Conservation (phyloP, 139 green algal genomes). For the Chlorella sp. region DNA sequence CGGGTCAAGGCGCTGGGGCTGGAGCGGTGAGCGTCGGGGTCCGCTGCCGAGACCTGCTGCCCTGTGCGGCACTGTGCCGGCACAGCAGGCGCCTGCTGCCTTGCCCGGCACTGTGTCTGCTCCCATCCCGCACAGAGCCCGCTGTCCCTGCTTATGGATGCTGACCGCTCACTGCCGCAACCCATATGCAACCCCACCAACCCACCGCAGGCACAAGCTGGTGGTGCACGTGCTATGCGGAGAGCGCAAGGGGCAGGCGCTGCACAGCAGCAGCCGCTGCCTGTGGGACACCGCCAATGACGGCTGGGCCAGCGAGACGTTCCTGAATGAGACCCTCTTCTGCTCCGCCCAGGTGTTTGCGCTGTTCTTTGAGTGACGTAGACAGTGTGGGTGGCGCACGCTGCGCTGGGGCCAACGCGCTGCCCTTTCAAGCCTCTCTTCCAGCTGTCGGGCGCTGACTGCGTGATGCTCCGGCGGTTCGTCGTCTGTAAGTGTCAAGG, state of each 20-base stretch:
- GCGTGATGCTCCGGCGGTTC: neutral
- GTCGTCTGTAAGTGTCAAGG: too few relatives aligned
- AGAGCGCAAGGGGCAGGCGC: constrained; percentile 86
- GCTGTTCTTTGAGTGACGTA: constrained; percentile 80
- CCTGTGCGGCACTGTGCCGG: too few relatives aligned
- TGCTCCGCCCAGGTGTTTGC: constrained; percentile 80
- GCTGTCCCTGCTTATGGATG: too few relatives aligned
- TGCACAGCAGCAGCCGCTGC: constrained; percentile 83
- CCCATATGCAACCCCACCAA: too few relatives aligned
- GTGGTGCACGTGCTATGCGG: constrained; percentile 82
- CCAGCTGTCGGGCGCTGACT: neutral
- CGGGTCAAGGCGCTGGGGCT: constrained; percentile 87
- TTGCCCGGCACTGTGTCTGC: too few relatives aligned
- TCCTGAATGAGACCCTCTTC: constrained; percentile 85
- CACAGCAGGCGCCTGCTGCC: too few relatives aligned
- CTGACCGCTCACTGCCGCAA: too few relatives aligned
- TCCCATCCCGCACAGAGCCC: too few relatives aligned
- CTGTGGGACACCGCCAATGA: constrained; percentile 87
- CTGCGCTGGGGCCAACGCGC: too few relatives aligned
- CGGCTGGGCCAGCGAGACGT: constrained; percentile 78
- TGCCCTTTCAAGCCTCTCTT: too few relatives aligned
- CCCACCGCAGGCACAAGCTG: constrained; percentile 72
- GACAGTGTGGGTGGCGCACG: too few relatives aligned
- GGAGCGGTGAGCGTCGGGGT: constrained; percentile 63
- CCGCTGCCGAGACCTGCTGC: too few relatives aligned